phyloP scores from a whole-genome alignment of 1,139 yeast genomes.

The Candida tetrigidarum region DNA sequence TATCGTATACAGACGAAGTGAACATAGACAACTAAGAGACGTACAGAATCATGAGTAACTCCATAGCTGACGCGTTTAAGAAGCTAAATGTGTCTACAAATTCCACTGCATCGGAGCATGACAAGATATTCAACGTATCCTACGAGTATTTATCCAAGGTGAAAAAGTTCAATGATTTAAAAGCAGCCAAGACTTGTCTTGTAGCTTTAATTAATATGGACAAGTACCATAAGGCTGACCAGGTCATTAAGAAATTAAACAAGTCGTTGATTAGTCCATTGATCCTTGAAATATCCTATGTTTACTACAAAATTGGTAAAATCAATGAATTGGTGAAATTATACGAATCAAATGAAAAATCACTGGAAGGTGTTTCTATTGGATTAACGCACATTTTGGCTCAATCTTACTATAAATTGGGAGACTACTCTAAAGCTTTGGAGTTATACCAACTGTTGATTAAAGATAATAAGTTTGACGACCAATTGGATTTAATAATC shows the following conservation, averaged over 20 bases:
- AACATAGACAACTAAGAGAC: background rate
- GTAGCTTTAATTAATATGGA: slow-evolving; percentile 78
- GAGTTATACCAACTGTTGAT: slow-evolving; percentile 57
- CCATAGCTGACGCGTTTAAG: slow-evolving; percentile 49
- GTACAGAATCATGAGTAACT: slow-evolving; percentile 34
- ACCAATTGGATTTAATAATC: slow-evolving; percentile 60
- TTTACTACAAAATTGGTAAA: slow-evolving; percentile 68
- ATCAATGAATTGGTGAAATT: slow-evolving; percentile 44
- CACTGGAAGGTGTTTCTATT: slow-evolving; percentile 23
- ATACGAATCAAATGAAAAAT: slow-evolving; percentile 26
- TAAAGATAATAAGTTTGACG: slow-evolving; percentile 41
- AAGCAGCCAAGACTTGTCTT: slow-evolving; percentile 63
- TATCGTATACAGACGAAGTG: too few species aligned
- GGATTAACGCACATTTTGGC: slow-evolving; percentile 81
- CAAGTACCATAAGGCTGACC: slow-evolving; percentile 59
- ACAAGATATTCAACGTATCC: slow-evolving; percentile 43
- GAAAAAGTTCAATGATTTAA: slow-evolving; percentile 47
- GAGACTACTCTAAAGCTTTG: slow-evolving; percentile 58
- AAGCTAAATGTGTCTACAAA: slow-evolving; percentile 37
- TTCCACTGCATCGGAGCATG: slow-evolving; percentile 36
- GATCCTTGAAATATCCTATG: slow-evolving; percentile 65
- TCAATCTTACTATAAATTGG: slow-evolving; percentile 75
- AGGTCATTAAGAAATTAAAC: slow-evolving; percentile 47
- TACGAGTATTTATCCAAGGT: slow-evolving; percentile 47
- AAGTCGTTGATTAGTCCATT: slow-evolving; percentile 38